These are phyloP conservation scores for Botryotinia globosa DNA, from an alignment of 2,329 filamentous ascomycete species.

Conservation along the genomic window DNA sequence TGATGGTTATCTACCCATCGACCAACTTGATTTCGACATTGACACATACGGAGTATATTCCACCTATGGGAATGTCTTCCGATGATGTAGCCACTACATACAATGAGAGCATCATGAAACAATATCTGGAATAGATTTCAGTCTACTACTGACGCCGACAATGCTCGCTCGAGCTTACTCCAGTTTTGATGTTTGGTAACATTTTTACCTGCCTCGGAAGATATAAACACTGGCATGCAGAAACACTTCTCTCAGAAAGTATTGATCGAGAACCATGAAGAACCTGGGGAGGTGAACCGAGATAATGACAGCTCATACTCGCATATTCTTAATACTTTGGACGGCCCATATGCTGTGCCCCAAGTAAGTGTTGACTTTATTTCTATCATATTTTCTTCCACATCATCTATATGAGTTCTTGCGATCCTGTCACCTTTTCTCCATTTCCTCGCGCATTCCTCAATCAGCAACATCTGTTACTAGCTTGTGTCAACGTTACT, in stretches of 20 bases:
- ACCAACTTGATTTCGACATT: neutral
- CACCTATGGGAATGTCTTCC: neutral
- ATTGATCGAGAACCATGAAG: neutral
- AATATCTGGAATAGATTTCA: neutral
- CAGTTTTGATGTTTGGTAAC: neutral
- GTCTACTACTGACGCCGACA: neutral
- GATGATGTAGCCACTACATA: neutral
- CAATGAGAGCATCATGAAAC: neutral
- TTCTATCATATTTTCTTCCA: slow-evolving; percentile 4
- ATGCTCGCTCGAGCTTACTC: neutral
- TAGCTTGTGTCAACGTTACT: neutral
- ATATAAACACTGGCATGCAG: neutral
- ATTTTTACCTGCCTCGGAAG: neutral
- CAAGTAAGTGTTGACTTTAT: neutral
- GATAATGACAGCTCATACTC: slow-evolving; percentile 10
- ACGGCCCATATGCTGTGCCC: neutral
- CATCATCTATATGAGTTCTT: neutral
- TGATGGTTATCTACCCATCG: neutral
- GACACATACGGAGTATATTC: neutral
- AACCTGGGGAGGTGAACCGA: neutral
- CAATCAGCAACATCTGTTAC: neutral
- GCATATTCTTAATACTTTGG: neutral
- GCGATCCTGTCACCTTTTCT: neutral
- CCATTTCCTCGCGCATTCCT: neutral
- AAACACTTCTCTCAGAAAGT: neutral